These are phyloP conservation scores for Populus pruinosa DNA, from an alignment of 345 rosid species.

Conservation along the genomic window DNA sequence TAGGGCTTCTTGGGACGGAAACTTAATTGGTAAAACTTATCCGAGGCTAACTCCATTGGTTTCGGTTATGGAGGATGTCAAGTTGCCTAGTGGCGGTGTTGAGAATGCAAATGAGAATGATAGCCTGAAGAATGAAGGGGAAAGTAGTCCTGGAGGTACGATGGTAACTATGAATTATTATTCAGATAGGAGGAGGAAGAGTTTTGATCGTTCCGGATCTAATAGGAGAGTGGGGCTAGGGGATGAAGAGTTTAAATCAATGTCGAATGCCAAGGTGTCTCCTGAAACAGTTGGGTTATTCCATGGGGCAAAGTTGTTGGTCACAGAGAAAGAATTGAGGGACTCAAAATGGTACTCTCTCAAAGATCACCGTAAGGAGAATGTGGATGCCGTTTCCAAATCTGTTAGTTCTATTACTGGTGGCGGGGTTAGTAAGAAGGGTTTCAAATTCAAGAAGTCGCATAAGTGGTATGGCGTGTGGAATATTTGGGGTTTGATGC, in stretches of 20 bases:
- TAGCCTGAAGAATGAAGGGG: conserved; percentile 17
- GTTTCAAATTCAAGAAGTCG: conserved; percentile 17
- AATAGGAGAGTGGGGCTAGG: conserved; percentile 22
- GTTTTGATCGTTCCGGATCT: conserved; percentile 25
- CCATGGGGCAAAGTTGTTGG: conserved; percentile 49
- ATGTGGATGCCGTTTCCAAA: conserved; percentile 6
- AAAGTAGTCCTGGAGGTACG: conserved; percentile 30
- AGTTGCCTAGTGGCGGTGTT: conserved; percentile 34
- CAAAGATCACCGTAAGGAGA: conserved; percentile 10
- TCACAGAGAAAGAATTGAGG: conserved; percentile 53
- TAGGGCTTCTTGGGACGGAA: conserved; percentile 81
- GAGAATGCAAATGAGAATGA: conserved; percentile 31
- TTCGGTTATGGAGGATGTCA: conserved; percentile 51
- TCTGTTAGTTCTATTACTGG: conserved; percentile 16
- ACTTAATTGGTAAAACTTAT: conserved; percentile 50
- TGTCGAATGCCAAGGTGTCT: conserved; percentile 33
- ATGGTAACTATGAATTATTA: conserved; percentile 32
- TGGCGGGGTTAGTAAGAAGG: conserved; percentile 12
- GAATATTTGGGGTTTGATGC: conserved; percentile 31
- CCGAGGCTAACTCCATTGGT: conserved; percentile 47
- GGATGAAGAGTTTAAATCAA: conserved; percentile 29
- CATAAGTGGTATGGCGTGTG: conserved; percentile 11
- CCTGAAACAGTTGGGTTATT: conserved; percentile 46
- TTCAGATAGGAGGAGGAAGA: conserved; percentile 27
- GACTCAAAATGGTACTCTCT: conserved; percentile 39